A percentile compares a stretch with the other conserved stretches of the same genome.
Conservation (phyloP, 352 stramenopile species). For the Pythium monospermum region DNA sequence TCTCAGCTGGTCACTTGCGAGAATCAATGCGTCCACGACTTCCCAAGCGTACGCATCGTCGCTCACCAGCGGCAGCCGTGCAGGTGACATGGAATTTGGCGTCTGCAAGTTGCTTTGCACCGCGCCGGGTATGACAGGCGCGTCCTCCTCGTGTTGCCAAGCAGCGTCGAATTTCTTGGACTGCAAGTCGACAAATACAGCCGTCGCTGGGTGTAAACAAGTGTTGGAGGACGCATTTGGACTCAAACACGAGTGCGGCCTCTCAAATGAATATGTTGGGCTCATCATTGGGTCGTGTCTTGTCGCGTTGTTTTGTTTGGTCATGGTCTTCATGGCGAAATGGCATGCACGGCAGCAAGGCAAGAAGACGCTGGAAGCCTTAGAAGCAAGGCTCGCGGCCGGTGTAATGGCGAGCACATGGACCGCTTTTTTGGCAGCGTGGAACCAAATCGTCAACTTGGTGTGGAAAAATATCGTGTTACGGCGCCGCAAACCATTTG, state of each 20-base stretch:
- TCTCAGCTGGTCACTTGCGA: slow-evolving; percentile 7
- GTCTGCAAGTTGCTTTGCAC: slow-evolving; percentile 17
- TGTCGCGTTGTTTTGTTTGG: not conserved
- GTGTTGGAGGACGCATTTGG: slow-evolving; percentile 27
- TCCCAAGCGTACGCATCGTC: not conserved
- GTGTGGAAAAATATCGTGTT: slow-evolving; percentile 35
- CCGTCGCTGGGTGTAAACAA: slow-evolving; percentile 24
- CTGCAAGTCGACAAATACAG: slow-evolving; percentile 28
- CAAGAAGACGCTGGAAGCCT: slow-evolving; percentile 10
- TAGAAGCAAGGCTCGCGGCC: slow-evolving; percentile 16
- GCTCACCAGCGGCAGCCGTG: slow-evolving; percentile 1
- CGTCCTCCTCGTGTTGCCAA: slow-evolving; percentile 13
- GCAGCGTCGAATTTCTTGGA: slow-evolving; percentile 11
- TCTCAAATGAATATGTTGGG: slow-evolving; percentile 4
- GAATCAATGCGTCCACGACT: not conserved
- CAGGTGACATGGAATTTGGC: slow-evolving; percentile 1
- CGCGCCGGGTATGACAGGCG: not conserved
- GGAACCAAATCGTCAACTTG: slow-evolving; percentile 23
- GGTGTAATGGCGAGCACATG: slow-evolving; percentile 21
- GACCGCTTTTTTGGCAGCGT: slow-evolving; percentile 21
- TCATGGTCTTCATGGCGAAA: slow-evolving; percentile 11
- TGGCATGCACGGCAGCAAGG: slow-evolving; percentile 13
- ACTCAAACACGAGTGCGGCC: slow-evolving; percentile 1
- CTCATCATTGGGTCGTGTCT: slow-evolving; percentile 7
- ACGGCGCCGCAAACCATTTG: slow-evolving; percentile 14